Conservation (phyloP, 1,284 basidiomycete genomes). For the Schizophyllum amplum region DNA sequence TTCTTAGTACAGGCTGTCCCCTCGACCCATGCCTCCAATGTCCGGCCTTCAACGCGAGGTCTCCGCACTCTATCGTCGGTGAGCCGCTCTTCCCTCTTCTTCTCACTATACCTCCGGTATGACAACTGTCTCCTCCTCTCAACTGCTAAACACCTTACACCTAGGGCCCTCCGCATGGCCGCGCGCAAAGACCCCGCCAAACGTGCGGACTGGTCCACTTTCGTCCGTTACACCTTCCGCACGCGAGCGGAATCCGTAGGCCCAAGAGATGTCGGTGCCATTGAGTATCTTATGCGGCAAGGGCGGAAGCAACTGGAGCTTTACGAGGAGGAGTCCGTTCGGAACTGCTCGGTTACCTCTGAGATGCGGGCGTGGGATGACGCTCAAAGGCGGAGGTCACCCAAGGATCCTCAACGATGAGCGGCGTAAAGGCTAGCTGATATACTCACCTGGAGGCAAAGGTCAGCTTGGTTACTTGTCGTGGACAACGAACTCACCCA, state of each 20-base stretch:
- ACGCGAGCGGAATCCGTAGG: constrained; percentile 51
- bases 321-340: constrained; percentile 58
- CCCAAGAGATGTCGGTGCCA: constrained; percentile 52
- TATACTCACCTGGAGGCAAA: not conserved
- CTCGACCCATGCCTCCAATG: constrained; percentile 20
- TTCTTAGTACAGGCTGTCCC: too few species aligned
- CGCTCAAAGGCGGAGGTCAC: constrained; percentile 9
- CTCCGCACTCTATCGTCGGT: constrained; percentile 67
- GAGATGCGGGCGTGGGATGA: constrained; percentile 59
- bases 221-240: constrained; percentile 61
- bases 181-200: constrained; percentile 50
- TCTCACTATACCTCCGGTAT: constrained; percentile 1
- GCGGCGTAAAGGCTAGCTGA: too few species aligned
- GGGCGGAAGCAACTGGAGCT: constrained; percentile 58
- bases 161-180: constrained; percentile 67
- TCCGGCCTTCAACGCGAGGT: constrained; percentile 70
- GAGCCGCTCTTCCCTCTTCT: constrained; percentile 11
- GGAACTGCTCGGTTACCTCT: constrained; percentile 61
- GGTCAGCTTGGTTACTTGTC: not conserved
- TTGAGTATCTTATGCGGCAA: constrained; percentile 66
- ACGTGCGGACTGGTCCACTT: constrained; percentile 56
- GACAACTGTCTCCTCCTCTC: too few species aligned
- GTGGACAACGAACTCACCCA: not conserved
- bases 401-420: too few species aligned
- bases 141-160: too few species aligned